Evolutionary conservation across 495 filamentous ascomycete species (phyloP).

Genomic region (Pseudotulostoma volvatum): DNA sequence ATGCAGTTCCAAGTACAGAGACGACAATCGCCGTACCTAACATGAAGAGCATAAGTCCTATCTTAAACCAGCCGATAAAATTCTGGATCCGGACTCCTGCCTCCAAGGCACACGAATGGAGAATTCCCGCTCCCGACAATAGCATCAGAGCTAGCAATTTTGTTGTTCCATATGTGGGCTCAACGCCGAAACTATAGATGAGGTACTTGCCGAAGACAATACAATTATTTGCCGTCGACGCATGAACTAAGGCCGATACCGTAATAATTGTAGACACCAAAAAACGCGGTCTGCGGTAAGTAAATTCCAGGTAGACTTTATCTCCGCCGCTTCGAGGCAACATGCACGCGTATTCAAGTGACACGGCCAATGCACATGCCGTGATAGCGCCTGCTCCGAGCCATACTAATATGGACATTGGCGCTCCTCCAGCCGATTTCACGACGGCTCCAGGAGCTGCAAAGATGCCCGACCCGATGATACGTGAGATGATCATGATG

Average conservation of each 20-base stretch:
- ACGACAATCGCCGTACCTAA: conserved; percentile 12
- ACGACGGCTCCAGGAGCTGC: conserved; percentile 41
- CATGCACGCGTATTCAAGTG: conserved; percentile 44
- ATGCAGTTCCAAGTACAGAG: conserved; percentile 3
- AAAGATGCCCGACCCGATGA: conserved; percentile 49
- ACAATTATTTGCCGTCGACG: conserved; percentile 26
- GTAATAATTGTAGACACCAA: conserved; percentile 41
- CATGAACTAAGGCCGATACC: conserved; percentile 39
- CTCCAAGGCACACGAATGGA: conserved; percentile 2
- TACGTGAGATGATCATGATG: conserved; percentile 44
- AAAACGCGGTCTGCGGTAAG: conserved; percentile 41
- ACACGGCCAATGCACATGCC: conserved; percentile 32
- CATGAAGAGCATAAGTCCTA: conserved; percentile 15
- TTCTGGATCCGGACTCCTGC: no score
- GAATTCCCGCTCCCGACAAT: not conserved
- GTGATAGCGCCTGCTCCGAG: conserved; percentile 33
- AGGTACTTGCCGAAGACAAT: conserved; percentile 2
- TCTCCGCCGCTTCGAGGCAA: conserved; percentile 39
- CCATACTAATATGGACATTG: conserved; percentile 39
- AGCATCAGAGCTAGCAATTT: not conserved
- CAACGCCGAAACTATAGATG: no score
- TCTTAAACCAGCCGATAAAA: no score
- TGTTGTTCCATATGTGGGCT: not conserved
- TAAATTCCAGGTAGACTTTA: conserved; percentile 51
- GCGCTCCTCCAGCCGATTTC: no score